Evolutionary conservation across 83 land plant species (phyloP), one percentile per base, ranked within the genome.

Genomic region (Picea abies): DNA sequence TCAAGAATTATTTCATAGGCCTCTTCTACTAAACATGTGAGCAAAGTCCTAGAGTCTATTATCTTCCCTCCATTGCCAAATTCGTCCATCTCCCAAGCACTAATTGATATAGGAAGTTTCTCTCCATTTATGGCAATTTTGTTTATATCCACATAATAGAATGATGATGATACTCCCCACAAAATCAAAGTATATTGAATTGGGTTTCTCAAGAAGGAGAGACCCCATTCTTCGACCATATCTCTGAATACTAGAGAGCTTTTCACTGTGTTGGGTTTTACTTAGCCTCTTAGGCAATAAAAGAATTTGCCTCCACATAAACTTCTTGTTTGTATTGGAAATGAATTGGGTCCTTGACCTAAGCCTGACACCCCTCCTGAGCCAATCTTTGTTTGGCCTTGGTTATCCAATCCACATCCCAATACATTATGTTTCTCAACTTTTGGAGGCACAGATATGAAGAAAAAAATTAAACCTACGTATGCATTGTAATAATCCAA

Each of bases 221-320:
- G 16, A 19, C 20, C 20, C 14, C 60, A 22, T 5, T 10, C 29
- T 9, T 4, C n/a, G 26, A 17, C 37, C 39, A 4, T 4, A 26
- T 63, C 78, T 5, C 89, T 88, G 10, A 87, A 81, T n/a, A 87
- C 29, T 7, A 87, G 84, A 29, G 83, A 76, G 61, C 85, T 82
- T 60, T 80, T 83, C 5, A 69, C 44, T 9, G 83, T 41, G 0
- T 83, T 49, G 4, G 84, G 44, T 56, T 58, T 32, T 14, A 85
- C 68, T 20, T 87, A 88, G 76, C 80, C 69, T 7, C 69, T 76
- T 2, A 88, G 76, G 52, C 90, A 88, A 83, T 86, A 88, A 4
- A 89, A 83, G 60, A 1, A 35, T 35, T 35, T 35, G 2, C 35
- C 35, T 35, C 35, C 35, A 35, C 3, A 35, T 35, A 35, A 35